These are phyloP conservation scores for Sporothrix protearum DNA, from an alignment of 2,329 filamentous ascomycete species.

Conservation along the genomic window DNA sequence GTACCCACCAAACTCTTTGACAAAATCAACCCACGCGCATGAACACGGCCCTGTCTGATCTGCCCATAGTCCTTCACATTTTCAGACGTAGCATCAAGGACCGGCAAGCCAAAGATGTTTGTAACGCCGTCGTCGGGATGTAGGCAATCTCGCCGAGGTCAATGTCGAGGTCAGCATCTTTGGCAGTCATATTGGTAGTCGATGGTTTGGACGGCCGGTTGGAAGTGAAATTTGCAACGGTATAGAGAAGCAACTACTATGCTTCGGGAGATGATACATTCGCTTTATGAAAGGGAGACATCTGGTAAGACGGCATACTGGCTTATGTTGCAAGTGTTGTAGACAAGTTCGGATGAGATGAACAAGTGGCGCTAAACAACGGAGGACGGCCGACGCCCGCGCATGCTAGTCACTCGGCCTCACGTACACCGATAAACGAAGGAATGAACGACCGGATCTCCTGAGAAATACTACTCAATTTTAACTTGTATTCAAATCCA, in stretches of 20 bases:
- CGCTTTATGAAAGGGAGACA: too few relatives aligned
- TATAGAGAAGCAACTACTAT: too few relatives aligned
- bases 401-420: too few relatives aligned
- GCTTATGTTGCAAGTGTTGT: neutral
- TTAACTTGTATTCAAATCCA: too few relatives aligned
- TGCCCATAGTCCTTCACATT: slow-evolving; percentile 4
- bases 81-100: neutral
- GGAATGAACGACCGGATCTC: too few relatives aligned
- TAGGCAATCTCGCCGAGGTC: slow-evolving; percentile 6
- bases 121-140: neutral
- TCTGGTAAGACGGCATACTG: neutral
- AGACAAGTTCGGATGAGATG: too few relatives aligned
- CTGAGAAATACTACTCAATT: too few relatives aligned
- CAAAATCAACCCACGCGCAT: slow-evolving; percentile 5
- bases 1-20: slow-evolving; percentile 5
- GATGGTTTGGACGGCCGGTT: too few relatives aligned
- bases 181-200: neutral
- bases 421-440: too few relatives aligned
- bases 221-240: too few relatives aligned
- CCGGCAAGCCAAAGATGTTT: neutral
- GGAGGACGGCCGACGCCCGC: neutral
- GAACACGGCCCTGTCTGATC: slow-evolving; percentile 2
- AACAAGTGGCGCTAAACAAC: neutral
- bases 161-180: slow-evolving; percentile 6
- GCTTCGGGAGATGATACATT: too few relatives aligned